phyloP scores from a whole-genome alignment of 164 flowering plant genomes.

The Stephania cephalantha region DNA sequence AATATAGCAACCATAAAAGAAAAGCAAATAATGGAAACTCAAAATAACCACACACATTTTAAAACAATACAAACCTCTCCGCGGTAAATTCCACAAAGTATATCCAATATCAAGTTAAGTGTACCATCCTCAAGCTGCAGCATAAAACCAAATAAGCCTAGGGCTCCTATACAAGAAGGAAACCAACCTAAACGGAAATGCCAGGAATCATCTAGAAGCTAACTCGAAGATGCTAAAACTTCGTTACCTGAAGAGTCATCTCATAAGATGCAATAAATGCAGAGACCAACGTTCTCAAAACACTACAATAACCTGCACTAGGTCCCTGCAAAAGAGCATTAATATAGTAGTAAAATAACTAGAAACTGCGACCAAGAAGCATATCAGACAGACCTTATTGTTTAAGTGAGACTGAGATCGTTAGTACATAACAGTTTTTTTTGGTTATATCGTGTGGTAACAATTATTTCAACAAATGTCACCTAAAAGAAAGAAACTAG shows the following conservation, averaged over 20 bases:
- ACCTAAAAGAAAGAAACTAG: not conserved
- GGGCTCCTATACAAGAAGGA: not conserved
- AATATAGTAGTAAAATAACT: not conserved
- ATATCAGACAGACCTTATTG: not conserved
- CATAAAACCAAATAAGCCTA: slow-evolving; percentile 7
- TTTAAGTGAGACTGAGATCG: too few relatives aligned
- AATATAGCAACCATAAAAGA: not conserved
- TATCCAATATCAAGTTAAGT: slow-evolving; percentile 55
- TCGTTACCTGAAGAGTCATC: slow-evolving; percentile 69
- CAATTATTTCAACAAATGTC: not conserved
- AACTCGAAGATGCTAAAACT: not conserved
- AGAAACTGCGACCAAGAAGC: not conserved
- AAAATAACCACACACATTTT: not conserved
- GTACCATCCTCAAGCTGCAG: slow-evolving; percentile 72
- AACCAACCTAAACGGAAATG: not conserved
- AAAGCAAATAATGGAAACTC: too few relatives aligned
- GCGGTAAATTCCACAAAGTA: slow-evolving; percentile 67
- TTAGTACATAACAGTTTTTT: too few relatives aligned
- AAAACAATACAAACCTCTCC: slow-evolving; percentile 67
- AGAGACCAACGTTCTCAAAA: slow-evolving; percentile 80
- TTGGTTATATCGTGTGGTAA: not conserved
- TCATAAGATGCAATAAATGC: slow-evolving; percentile 94
- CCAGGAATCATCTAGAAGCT: not conserved
- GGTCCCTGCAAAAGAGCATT: slow-evolving; percentile 48
- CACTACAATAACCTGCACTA: slow-evolving; percentile 79